Conservation (phyloP, 768 basidiomycete species). For the Amanita rimosa region DNA sequence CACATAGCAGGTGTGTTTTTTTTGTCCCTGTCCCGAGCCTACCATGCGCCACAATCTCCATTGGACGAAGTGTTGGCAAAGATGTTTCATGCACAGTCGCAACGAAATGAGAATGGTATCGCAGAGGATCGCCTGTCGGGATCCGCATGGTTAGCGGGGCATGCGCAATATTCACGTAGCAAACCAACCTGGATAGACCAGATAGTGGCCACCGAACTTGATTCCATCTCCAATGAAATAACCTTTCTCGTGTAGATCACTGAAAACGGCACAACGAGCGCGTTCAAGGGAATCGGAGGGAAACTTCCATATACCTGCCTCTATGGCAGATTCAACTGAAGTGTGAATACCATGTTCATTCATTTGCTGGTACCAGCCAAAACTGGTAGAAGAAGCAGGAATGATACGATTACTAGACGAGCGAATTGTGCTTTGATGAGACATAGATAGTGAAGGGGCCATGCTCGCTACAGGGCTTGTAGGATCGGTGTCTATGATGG, state of each 20-base stretch:
- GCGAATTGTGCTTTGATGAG: not conserved
- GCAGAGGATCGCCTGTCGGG: slow-evolving; percentile 74
- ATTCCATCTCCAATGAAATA: slow-evolving; percentile 85
- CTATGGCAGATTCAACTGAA: slow-evolving; percentile 48
- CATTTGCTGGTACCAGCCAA: slow-evolving; percentile 57
- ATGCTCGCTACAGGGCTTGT: not conserved
- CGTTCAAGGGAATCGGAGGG: slow-evolving; percentile 54
- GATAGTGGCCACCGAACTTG: slow-evolving; percentile 92
- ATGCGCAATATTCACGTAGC: not conserved
- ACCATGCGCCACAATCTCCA: slow-evolving; percentile 95
- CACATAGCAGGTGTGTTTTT: slow-evolving; percentile 87
- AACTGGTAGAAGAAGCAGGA: slow-evolving; percentile 47
- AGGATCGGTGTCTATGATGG: not conserved
- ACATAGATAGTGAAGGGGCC: not conserved
- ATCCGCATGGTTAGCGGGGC: not conserved
- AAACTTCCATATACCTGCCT: slow-evolving; percentile 69
- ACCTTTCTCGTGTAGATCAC: slow-evolving; percentile 71
- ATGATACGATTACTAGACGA: slow-evolving; percentile 47
- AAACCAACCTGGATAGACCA: slow-evolving; percentile 85
- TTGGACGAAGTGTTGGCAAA: slow-evolving; percentile 51
- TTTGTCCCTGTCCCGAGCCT: slow-evolving; percentile 94
- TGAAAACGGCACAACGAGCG: slow-evolving; percentile 73
- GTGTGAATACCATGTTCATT: slow-evolving; percentile 27
- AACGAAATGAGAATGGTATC: slow-evolving; percentile 96
- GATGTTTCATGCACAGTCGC: slow-evolving; percentile 70